Conservation (phyloP, 176 grass and related monocot genomes). For the Avena atlantica region DNA sequence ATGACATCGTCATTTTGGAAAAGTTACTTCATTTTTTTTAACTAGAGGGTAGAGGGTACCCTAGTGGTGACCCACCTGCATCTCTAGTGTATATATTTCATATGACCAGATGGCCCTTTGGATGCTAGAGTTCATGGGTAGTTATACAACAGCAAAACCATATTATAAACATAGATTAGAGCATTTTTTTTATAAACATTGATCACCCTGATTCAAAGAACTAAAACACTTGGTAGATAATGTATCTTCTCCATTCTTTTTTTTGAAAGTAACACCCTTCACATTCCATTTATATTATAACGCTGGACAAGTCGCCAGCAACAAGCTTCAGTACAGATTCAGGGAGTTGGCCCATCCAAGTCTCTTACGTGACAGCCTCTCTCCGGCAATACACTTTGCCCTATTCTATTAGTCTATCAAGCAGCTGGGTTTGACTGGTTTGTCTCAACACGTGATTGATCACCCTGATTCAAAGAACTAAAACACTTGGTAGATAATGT, state of each 20-base stretch:
- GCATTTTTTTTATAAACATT: no score
- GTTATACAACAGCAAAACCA: slow-evolving; percentile 1
- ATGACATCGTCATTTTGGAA: no score
- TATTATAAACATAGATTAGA: slow-evolving; percentile 5
- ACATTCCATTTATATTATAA: neutral
- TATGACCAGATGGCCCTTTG: neutral
- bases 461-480: neutral
- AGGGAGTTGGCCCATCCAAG: neutral
- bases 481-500: neutral
- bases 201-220: neutral
- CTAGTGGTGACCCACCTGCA: no score
- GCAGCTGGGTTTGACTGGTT: no score
- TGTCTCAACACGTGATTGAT: no score
- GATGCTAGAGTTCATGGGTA: neutral
- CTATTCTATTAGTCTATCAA: no score
- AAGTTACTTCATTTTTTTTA: no score
- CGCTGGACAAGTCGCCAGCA: neutral
- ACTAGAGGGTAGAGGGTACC: no score
- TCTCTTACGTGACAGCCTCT: neutral
- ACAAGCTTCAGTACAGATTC: neutral
- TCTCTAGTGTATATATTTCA: slow-evolving; percentile 9
- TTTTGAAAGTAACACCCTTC: neutral
- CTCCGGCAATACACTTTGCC: no score
- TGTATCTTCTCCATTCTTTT: neutral
- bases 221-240: neutral